A percentile compares a stretch with the other conserved stretches of the same genome.
phyloP scores from a whole-genome alignment of 257 asterid species.

The Penstemon davidsonii region DNA sequence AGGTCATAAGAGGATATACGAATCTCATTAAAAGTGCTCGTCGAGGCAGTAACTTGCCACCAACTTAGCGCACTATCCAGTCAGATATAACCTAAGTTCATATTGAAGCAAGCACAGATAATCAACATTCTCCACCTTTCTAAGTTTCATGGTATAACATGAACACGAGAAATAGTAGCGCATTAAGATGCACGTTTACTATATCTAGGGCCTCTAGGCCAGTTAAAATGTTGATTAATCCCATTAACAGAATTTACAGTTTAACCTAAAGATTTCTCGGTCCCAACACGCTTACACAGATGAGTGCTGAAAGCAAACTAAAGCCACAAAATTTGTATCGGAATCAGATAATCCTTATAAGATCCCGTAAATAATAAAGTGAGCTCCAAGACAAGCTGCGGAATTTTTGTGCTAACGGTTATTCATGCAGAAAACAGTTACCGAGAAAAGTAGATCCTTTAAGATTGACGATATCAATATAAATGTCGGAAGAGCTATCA shows the following conservation, averaged over 20 bases:
- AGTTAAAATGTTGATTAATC: not conserved
- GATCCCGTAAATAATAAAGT: not conserved
- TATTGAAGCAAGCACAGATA: too few relatives aligned
- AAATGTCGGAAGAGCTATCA: not conserved
- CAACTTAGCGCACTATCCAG: too few relatives aligned
- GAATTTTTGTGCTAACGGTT: not conserved
- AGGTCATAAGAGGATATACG: too few relatives aligned
- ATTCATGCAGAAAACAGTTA: not conserved
- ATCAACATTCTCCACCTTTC: not conserved
- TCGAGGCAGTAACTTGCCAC: too few relatives aligned
- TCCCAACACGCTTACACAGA: not conserved
- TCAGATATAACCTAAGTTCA: too few relatives aligned
- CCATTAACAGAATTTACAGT: conserved; percentile 3
- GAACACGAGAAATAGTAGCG: not conserved
- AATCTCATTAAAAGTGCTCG: too few relatives aligned
- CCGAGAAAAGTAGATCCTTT: not conserved
- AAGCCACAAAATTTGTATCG: conserved; percentile 13
- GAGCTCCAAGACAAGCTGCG: conserved; percentile 3
- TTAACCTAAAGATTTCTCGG: not conserved
- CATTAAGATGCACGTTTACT: not conserved
- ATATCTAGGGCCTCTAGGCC: not conserved
- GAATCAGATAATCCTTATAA: not conserved
- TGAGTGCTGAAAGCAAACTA: not conserved
- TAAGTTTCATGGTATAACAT: not conserved
- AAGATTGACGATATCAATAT: not conserved